Conservation (phyloP, 176 grass and related monocot species). For the Eleusine indica region DNA sequence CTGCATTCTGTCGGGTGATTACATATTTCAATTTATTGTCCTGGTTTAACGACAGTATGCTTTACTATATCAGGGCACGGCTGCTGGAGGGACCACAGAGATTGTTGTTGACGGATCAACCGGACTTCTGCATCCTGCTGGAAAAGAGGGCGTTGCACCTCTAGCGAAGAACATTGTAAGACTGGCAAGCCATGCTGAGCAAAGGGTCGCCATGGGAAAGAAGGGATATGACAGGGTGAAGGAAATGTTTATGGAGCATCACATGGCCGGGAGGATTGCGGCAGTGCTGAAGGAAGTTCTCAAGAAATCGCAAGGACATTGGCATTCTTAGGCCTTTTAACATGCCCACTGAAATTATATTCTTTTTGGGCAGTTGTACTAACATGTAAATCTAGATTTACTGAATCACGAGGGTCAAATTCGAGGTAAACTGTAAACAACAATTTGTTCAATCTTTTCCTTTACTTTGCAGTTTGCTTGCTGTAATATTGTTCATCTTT, state of each 20-base stretch:
- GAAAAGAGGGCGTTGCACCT: slow-evolving; percentile 78
- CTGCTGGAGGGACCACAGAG: slow-evolving; percentile 88
- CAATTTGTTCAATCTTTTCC: background rate
- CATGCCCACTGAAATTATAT: background rate
- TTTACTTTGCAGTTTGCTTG: background rate
- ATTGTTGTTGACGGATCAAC: slow-evolving; percentile 80
- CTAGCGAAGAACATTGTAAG: slow-evolving; percentile 74
- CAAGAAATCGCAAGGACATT: slow-evolving; percentile 36
- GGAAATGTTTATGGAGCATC: slow-evolving; percentile 88
- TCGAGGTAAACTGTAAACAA: slow-evolving; percentile 1
- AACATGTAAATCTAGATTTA: background rate
- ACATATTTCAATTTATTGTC: slow-evolving; percentile 36
- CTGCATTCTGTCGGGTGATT: slow-evolving; percentile 23
- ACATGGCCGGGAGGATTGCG: slow-evolving; percentile 83
- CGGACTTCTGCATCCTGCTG: slow-evolving; percentile 75
- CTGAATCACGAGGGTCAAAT: background rate
- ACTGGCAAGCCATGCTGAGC: slow-evolving; percentile 65
- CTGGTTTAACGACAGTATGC: slow-evolving; percentile 1
- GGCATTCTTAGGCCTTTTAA: slow-evolving; percentile 41
- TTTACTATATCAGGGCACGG: slow-evolving; percentile 63
- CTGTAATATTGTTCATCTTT: too few species aligned
- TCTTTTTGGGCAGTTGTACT: background rate
- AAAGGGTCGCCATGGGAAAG: slow-evolving; percentile 68
- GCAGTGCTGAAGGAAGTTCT: slow-evolving; percentile 61
- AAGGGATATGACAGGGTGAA: slow-evolving; percentile 78